Conservation (phyloP, 306 rosid species). For the Arachis stenosperma region DNA sequence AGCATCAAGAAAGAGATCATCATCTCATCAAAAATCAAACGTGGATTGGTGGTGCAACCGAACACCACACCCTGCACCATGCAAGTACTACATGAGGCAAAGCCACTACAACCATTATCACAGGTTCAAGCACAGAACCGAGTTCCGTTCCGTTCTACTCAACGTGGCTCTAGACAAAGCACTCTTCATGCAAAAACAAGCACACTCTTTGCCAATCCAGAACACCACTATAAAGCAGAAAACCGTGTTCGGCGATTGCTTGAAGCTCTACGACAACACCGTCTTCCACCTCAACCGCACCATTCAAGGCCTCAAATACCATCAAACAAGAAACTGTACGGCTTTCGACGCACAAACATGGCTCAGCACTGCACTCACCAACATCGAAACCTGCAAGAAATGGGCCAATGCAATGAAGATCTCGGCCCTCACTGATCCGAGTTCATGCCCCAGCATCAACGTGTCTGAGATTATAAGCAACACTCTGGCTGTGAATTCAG, state of each 20-base stretch:
- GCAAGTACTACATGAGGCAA: conserved; percentile 60
- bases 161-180: conserved; percentile 60
- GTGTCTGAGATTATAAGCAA: conserved; percentile 77
- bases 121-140: conserved; percentile 44
- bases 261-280: conserved; percentile 65
- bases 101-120: conserved; percentile 8
- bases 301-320: conserved; percentile 39
- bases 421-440: conserved; percentile 42
- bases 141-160: conserved; percentile 54
- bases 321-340: conserved; percentile 38
- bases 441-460: conserved; percentile 36
- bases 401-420: conserved; percentile 61
- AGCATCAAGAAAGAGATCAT: conserved; percentile 38
- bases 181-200: conserved; percentile 29
- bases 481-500: conserved; percentile 60
- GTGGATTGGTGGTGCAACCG: conserved; percentile 75
- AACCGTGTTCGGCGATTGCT: conserved; percentile 61
- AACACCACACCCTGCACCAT: conserved; percentile 77
- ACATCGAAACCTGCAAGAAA: conserved; percentile 57
- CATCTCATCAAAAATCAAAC: conserved; percentile 1
- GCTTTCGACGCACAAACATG: conserved; percentile 81
- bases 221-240: conserved; percentile 39
- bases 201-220: conserved; percentile 19
- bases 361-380: conserved; percentile 90
- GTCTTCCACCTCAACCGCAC: conserved; percentile 68